Base-by-base conservation (phyloP, 2,329 filamentous ascomycete genomes). In the Arthrobotrys conoides region DNA sequence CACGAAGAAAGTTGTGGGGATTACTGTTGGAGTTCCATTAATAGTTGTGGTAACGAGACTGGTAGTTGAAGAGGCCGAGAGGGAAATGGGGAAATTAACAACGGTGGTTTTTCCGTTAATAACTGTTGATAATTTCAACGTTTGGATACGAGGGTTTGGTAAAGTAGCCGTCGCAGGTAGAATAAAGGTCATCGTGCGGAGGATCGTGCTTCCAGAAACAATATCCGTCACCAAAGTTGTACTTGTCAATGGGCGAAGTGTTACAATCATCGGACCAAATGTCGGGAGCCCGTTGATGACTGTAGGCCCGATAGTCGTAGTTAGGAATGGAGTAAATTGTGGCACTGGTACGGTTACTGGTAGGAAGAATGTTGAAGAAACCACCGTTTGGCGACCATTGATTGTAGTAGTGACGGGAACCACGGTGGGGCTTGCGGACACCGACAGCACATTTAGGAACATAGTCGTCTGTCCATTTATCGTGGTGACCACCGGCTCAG, bases 231-330 rank as follows among this genome's bases (percentile, higher is more conserved):
- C 24, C 12, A 68, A 65, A 1, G 68, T 78, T 2, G 68, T 72
- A n/a, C 36, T 72, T 20, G 68, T 71, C 5, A 72, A 24, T 30
- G 68, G 63, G 12, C 46, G 59, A 3, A 78, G 68, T 1, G 75
- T 78, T 27, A 78, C 44, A 0, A 78, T 30, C 8, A 24, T 57
- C 4, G 75, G 75, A 1, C 75, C 75, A 27, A 78, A 65, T 6
- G 75, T 78, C 3, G 75, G 75, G 4, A 78, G 46, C 6, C 75
- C 75, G 41, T 69, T 78, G 36, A 78, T 72, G n/a, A 78, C 59
- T 36, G 75, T 78, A 18, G 75, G 75, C 1, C 61, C 75, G 16
- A 72, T 33, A 14, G 75, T 78, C 6, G 75, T 78, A 18, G 68
- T 72, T 0, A 78, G 64, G 55, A 64, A 78, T 20, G 75, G 75